Conservation (phyloP, 768 basidiomycete species). For the Boletus pseudopeckii region DNA sequence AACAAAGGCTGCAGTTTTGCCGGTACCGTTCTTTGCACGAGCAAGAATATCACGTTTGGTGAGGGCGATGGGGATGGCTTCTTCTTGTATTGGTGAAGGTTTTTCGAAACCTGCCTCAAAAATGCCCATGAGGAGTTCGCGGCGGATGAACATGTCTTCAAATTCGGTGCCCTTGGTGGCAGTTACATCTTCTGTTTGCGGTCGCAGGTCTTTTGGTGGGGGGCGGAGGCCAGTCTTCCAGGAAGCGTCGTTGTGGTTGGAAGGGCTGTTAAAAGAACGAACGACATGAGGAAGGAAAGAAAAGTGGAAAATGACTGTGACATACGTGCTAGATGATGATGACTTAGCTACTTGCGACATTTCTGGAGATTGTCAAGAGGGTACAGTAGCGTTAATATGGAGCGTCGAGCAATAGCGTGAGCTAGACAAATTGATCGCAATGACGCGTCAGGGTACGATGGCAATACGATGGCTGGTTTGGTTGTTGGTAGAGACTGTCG, state of each 20-base stretch:
- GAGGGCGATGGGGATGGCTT: slow-evolving; percentile 94
- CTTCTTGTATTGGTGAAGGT: slow-evolving; percentile 98
- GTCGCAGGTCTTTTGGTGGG: slow-evolving; percentile 88
- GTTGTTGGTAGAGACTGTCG: slow-evolving; percentile 12
- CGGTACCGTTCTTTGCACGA: slow-evolving; percentile 95
- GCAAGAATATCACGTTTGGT: slow-evolving; percentile 92
- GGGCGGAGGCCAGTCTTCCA: slow-evolving; percentile 82
- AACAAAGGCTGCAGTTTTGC: slow-evolving; percentile 98
- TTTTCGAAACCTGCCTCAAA: slow-evolving; percentile 97
- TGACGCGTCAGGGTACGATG: slow-evolving; percentile 23
- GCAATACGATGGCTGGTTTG: slow-evolving; percentile 13
- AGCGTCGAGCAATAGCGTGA: slow-evolving; percentile 12
- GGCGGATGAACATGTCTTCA: slow-evolving; percentile 87
- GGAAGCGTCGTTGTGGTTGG: slow-evolving; percentile 31
- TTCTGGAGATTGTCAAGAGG: slow-evolving; percentile 11
- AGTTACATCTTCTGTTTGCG: slow-evolving; percentile 97
- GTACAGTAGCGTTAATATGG: slow-evolving; percentile 8
- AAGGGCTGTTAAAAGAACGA: slow-evolving; percentile 17
- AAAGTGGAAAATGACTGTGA: background rate
- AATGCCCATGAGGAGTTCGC: slow-evolving; percentile 99
- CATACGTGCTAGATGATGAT: slow-evolving; percentile 32
- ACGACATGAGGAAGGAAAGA: slow-evolving; percentile 2
- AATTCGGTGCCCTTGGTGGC: slow-evolving; percentile 93
- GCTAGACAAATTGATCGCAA: slow-evolving; percentile 19
- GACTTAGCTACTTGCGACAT: slow-evolving; percentile 34